phyloP scores from a whole-genome alignment of 371 early-diverging fungal genomes.

The Mortierella sp. region DNA sequence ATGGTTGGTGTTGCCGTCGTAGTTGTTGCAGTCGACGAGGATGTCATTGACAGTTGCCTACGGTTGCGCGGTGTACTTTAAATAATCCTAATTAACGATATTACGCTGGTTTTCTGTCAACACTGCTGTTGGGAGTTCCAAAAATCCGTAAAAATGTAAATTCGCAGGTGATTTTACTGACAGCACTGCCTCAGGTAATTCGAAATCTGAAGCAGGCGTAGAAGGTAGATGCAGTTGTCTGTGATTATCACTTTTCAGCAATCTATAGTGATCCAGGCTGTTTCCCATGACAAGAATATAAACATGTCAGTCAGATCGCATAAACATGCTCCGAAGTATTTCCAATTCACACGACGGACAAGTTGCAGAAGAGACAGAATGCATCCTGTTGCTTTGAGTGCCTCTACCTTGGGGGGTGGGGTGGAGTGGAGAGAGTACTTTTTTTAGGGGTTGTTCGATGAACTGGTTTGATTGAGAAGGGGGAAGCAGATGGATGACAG shows the following conservation, averaged over 20 bases:
- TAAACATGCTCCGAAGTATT: not conserved
- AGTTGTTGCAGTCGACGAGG: not conserved
- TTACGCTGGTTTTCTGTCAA: not conserved
- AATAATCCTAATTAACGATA: not conserved
- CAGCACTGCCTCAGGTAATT: not conserved
- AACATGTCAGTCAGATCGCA: conserved; percentile 11
- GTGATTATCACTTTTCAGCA: not conserved
- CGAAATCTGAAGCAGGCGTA: not conserved
- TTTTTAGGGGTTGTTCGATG: not conserved
- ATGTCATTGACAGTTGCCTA: not conserved
- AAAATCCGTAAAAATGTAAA: not conserved
- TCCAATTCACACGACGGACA: not conserved
- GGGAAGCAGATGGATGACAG: not conserved
- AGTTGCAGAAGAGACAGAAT: conserved; percentile 3
- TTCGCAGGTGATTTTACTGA: not conserved
- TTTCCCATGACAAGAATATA: conserved; percentile 9
- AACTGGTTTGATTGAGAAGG: conserved; percentile 1
- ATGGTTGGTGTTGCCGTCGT: conserved; percentile 3
- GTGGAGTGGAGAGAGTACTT: not conserved
- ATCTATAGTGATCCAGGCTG: conserved; percentile 6
- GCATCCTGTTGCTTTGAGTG: conserved; percentile 4
- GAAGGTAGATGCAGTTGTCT: not conserved
- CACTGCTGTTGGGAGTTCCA: not conserved
- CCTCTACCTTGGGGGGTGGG: not conserved
- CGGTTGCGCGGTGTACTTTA: not conserved